Conservation (phyloP, 177 flowering plant species). For the Vitis hybrid region DNA sequence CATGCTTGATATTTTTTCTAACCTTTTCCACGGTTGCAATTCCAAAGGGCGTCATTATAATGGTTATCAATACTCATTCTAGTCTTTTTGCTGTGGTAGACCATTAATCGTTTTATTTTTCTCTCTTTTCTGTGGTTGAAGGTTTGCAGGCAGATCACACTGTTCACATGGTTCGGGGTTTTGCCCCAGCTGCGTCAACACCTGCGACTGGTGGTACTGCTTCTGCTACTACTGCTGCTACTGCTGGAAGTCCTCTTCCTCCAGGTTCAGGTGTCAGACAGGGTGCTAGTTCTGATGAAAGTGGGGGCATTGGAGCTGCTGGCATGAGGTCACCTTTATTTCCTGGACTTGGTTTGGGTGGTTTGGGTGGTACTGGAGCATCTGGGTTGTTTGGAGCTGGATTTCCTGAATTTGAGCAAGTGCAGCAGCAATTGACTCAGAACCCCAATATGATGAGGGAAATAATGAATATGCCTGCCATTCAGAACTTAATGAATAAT, state of each 20-base stretch:
- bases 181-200: conserved; percentile 54
- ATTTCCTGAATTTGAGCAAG: conserved; percentile 85
- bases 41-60: too few species aligned
- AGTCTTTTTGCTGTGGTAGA: too few species aligned
- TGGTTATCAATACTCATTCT: too few species aligned
- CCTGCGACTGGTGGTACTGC: conserved; percentile 31
- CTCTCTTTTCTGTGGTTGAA: conserved; percentile 17
- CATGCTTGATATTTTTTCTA: too few species aligned
- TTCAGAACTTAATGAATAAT: conserved; percentile 89
- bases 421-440: conserved; percentile 84
- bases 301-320: conserved; percentile 51
- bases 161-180: conserved; percentile 92
- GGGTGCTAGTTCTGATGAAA: conserved; percentile 46
- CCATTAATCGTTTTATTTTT: background rate
- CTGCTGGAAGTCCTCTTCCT: conserved; percentile 35
- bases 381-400: conserved; percentile 78
- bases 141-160: conserved; percentile 96
- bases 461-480: conserved; percentile 89
- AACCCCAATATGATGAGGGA: conserved; percentile 97
- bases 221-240: conserved; percentile 31
- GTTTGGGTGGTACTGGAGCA: conserved; percentile 51
- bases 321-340: conserved; percentile 63
- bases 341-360: conserved; percentile 76
- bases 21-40: too few species aligned
- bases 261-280: conserved; percentile 31